Evolutionary conservation across 345 rosid species (phyloP).

Genomic region (Aquilaria malaccensis): DNA sequence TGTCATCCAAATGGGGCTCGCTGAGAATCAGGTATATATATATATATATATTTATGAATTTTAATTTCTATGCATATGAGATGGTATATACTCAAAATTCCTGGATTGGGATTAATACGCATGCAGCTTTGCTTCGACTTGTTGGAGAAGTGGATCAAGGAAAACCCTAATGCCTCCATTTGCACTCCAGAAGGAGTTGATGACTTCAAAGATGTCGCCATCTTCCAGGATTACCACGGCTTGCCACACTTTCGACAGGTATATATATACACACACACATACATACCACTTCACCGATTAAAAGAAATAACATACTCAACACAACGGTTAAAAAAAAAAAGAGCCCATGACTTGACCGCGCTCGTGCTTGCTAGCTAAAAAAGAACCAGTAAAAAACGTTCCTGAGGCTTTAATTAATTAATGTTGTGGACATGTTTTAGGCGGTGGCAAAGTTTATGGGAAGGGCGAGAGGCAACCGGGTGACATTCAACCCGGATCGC

Average conservation of each 20-base stretch:
- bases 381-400: neutral
- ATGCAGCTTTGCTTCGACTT: slow-evolving; percentile 64
- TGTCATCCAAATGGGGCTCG: slow-evolving; percentile 85
- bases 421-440: slow-evolving; percentile 16
- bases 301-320: too few species aligned
- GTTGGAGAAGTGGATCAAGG: slow-evolving; percentile 54
- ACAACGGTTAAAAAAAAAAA: too few species aligned
- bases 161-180: slow-evolving; percentile 64
- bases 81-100: too few species aligned
- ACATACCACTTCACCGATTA: too few species aligned
- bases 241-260: slow-evolving; percentile 62
- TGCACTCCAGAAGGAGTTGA: slow-evolving; percentile 61
- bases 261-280: neutral
- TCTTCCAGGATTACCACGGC: slow-evolving; percentile 87
- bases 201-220: slow-evolving; percentile 56
- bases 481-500: slow-evolving; percentile 54
- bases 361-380: too few species aligned
- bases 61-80: neutral
- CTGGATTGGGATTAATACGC: neutral
- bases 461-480: slow-evolving; percentile 50
- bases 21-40: slow-evolving; percentile 66
- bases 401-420: neutral
- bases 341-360: too few species aligned
- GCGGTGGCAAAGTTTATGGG: slow-evolving; percentile 83
- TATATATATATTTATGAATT: neutral